Base-by-base conservation (phyloP, 345 rosid genomes). In the Lagerstroemia speciosa region DNA sequence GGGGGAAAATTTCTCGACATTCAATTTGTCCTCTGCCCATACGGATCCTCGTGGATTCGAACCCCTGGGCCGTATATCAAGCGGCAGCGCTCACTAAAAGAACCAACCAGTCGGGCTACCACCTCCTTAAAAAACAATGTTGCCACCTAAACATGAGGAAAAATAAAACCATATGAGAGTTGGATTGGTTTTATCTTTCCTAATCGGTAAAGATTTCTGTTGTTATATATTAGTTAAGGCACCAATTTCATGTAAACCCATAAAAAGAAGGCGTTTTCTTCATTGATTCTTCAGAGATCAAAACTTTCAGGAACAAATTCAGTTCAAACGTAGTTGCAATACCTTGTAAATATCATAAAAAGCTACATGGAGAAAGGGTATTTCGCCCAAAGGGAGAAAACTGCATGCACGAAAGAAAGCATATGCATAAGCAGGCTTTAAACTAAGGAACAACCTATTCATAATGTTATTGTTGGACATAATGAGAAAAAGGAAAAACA, bases 111-210 rank as follows among this genome's bases (percentile, higher is more conserved):
- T 77, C 84, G 79, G 34, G 91, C 81, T 57, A 84, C 97, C 29
- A 89, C 97, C 79, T 93, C 97, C 80, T 91, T 93, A 46, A 93
- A 87, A 69, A 93, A 93, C 91, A 91, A 73, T 0, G 92, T 83
- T 37, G 96, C 94, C 61, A 84, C 92, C 97, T 93, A 82, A 60
- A 65, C 45, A 66, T 66, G 19, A 52, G 57, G 63, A 37, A 71
- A 53, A 5, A 67, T 33, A 32, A 31, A 62, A 22, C 27, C 60
- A 48, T 29, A 29, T 67, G 15, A 66, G 46, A 8, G 63, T 63
- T 46, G 26, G 57, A 27, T 58, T 58, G 1, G 33, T 27, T 58
- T 58, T 12, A 27, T 2, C 29, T 58, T 27, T 58, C 19, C 63
- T 27, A 11, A 58, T 27, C 12, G 6, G 19, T 29, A 5, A 26